Percentiles rank a stretch among this genome's conserved stretches.
phyloP scores from a whole-genome alignment of 352 stramenopile species.

The Globisporangium ultimum region DNA sequence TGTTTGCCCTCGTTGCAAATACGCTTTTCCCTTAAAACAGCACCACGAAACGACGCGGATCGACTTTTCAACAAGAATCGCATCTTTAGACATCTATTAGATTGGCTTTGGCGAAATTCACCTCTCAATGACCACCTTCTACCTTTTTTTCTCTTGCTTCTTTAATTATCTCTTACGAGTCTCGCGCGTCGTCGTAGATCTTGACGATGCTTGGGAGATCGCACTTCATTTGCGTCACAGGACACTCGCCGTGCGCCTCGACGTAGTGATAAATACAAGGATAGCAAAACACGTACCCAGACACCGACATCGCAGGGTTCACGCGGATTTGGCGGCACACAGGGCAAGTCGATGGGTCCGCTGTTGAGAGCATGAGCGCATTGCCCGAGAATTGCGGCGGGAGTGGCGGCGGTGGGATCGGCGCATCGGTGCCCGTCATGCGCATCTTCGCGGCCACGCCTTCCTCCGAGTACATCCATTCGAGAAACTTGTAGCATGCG shows the following conservation, averaged over 20 bases:
- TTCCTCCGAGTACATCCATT: conserved; percentile 89
- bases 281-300: conserved; percentile 85
- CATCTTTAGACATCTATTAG: no score
- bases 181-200: conserved; percentile 76
- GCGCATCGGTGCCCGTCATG: conserved; percentile 47
- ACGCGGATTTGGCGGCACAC: conserved; percentile 71
- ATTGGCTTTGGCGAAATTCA: no score
- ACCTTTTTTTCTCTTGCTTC: no score
- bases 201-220: conserved; percentile 58
- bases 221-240: conserved; percentile 77
- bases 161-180: conserved; percentile 5
- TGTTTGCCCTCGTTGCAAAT: no score
- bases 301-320: conserved; percentile 70
- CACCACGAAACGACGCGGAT: no score
- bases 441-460: conserved; percentile 55
- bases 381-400: conserved; percentile 63
- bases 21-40: no score
- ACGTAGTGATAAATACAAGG: conserved; percentile 76
- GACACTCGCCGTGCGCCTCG: conserved; percentile 64
- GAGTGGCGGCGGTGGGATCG: conserved; percentile 68
- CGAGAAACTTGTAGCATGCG: conserved; percentile 81
- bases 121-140: no score
- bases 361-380: conserved; percentile 37
- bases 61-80: no score
- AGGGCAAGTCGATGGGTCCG: conserved; percentile 52